These are phyloP conservation scores for Tulasnella sp. DNA, from an alignment of 768 basidiomycete genomes.

Conservation along the genomic window DNA sequence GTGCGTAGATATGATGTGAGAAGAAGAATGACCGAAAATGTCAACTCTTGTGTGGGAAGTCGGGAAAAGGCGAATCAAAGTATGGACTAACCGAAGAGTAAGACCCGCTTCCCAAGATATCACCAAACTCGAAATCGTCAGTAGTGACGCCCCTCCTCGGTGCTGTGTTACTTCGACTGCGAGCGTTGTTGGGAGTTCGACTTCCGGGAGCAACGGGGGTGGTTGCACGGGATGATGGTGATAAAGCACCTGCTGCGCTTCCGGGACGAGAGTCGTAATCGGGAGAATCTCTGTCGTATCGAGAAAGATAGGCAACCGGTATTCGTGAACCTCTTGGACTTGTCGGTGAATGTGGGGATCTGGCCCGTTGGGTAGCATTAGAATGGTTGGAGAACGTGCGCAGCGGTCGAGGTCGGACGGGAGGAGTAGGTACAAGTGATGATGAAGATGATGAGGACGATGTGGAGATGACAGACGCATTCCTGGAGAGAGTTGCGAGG, in stretches of 20 bases:
- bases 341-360: slow-evolving; percentile 13
- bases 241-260: not conserved
- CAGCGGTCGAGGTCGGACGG: slow-evolving; percentile 9
- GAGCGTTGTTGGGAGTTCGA: slow-evolving; percentile 2
- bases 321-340: slow-evolving; percentile 10
- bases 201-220: slow-evolving; percentile 1
- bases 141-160: slow-evolving; percentile 4
- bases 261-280: not conserved
- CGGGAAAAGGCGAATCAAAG: not conserved
- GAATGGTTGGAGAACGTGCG: slow-evolving; percentile 17
- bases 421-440: slow-evolving; percentile 13
- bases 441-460: slow-evolving; percentile 29
- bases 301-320: slow-evolving; percentile 15
- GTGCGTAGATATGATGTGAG: too few species aligned
- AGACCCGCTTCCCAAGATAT: slow-evolving; percentile 66
- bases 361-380: not conserved
- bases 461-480: slow-evolving; percentile 62
- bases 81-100: slow-evolving; percentile 57
- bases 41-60: slow-evolving; percentile 2
- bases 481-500: slow-evolving; percentile 57
- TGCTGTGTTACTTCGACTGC: slow-evolving; percentile 6
- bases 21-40: not conserved
- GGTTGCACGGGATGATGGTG: slow-evolving; percentile 4
- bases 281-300: not conserved
- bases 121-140: slow-evolving; percentile 60